These are phyloP conservation scores for Hyaloraphidium curvatum DNA, from an alignment of 192 early-diverging fungal species.

Conservation along the genomic window DNA sequence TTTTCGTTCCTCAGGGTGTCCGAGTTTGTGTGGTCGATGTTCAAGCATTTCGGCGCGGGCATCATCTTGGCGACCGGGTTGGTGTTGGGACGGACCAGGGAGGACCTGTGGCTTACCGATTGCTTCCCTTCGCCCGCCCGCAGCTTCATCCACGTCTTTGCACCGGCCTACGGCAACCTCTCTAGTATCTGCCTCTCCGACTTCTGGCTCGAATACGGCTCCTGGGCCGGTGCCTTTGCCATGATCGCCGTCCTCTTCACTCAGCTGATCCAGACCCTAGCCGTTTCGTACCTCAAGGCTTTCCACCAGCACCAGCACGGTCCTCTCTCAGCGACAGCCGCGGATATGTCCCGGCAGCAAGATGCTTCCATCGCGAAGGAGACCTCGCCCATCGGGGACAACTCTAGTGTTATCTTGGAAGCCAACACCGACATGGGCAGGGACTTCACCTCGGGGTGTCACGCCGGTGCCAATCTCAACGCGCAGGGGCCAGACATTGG, in stretches of 20 bases:
- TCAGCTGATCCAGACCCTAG: conserved; percentile 6
- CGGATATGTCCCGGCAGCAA: background rate
- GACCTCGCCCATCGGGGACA: background rate
- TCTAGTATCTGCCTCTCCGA: conserved; percentile 30
- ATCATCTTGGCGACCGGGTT: conserved; percentile 43
- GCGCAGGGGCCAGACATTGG: background rate
- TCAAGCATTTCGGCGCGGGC: conserved; percentile 41
- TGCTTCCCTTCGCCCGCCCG: background rate
- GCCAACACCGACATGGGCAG: background rate
- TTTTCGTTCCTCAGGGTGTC: conserved; percentile 10
- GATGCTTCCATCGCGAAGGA: background rate
- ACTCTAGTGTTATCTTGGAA: too few species aligned
- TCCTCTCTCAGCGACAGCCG: background rate
- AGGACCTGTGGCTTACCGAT: background rate
- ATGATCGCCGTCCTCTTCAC: background rate
- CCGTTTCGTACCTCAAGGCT: too few species aligned
- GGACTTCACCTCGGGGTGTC: background rate
- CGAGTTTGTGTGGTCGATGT: conserved; percentile 14
- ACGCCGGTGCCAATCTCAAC: too few species aligned
- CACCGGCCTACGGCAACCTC: conserved; percentile 31
- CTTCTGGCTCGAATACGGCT: conserved; percentile 23
- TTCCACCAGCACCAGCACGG: background rate
- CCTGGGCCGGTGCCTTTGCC: conserved; percentile 15
- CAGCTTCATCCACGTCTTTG: conserved; percentile 57
- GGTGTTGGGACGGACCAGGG: background rate